phyloP scores from a whole-genome alignment of 139 green algal species.

The Coelastrella sp. region DNA sequence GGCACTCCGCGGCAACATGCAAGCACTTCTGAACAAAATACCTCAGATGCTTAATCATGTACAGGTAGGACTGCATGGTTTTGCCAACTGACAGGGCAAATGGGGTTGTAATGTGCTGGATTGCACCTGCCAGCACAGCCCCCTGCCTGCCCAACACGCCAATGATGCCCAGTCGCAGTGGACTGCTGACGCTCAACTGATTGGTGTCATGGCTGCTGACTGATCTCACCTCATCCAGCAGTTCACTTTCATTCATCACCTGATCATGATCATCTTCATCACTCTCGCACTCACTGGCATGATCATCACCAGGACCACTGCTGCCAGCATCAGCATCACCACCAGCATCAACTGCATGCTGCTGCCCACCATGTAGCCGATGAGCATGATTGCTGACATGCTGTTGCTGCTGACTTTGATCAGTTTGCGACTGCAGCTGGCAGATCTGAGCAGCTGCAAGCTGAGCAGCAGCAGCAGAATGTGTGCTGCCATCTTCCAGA shows the following conservation, averaged over 20 bases:
- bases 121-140: too few species aligned
- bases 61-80: too few species aligned
- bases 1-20: too few species aligned
- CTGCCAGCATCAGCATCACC: neutral
- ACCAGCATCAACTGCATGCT: neutral
- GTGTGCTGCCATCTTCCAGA: neutral
- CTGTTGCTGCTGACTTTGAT: slow-evolving; percentile 8
- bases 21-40: too few species aligned
- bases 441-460: neutral
- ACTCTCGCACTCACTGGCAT: neutral
- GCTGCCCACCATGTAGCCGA: neutral
- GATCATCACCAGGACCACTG: neutral
- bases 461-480: neutral
- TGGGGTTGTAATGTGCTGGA: too few species aligned
- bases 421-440: neutral
- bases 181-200: neutral
- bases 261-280: neutral
- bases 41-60: too few species aligned
- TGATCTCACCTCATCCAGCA: slow-evolving; percentile 4
- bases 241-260: neutral
- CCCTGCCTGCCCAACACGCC: neutral
- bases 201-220: neutral
- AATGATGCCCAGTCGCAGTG: neutral
- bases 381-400: neutral
- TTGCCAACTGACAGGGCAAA: too few species aligned